A percentile compares a stretch with the other conserved stretches of the same genome.
phyloP scores from a whole-genome alignment of 2,329 filamentous ascomycete species.

The Orbilia oligospora region DNA sequence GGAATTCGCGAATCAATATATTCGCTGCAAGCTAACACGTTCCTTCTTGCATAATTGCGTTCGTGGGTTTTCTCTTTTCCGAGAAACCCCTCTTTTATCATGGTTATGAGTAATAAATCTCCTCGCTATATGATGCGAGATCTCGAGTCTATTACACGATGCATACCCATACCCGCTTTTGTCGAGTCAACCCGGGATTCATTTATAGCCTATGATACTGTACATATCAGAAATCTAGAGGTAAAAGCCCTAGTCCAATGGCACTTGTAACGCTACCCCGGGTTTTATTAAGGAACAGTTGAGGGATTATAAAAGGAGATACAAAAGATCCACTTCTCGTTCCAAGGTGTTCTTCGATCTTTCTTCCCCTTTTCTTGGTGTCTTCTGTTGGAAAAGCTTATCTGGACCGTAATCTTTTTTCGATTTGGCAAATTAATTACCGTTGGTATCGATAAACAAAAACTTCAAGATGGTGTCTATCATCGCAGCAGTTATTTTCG shows the following conservation, averaged over 20 bases:
- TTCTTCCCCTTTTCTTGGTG: conserved; percentile 26
- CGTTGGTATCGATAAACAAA: conserved; percentile 3
- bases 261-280: conserved; percentile 11
- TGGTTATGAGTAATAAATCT: not conserved
- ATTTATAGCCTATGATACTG: conserved; percentile 50
- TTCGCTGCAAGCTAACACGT: conserved; percentile 36
- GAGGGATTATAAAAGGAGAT: conserved; percentile 39
- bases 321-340: conserved; percentile 13
- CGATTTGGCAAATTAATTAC: not conserved
- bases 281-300: conserved; percentile 11
- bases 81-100: not conserved
- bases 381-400: conserved; percentile 34
- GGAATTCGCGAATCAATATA: conserved; percentile 35
- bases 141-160: conserved; percentile 42
- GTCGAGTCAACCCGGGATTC: conserved; percentile 24
- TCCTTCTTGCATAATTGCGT: conserved; percentile 8
- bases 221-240: conserved; percentile 38
- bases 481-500: conserved; percentile 33
- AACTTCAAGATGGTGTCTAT: conserved; percentile 40
- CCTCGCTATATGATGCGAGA: conserved; percentile 40
- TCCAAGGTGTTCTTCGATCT: conserved; percentile 8
- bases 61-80: not conserved
- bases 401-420: conserved; percentile 3
- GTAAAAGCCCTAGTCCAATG: not conserved
- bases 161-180: not conserved